Evolutionary conservation across 208 protist genomes (phyloP).

Genomic region (Leishmania tropica): DNA sequence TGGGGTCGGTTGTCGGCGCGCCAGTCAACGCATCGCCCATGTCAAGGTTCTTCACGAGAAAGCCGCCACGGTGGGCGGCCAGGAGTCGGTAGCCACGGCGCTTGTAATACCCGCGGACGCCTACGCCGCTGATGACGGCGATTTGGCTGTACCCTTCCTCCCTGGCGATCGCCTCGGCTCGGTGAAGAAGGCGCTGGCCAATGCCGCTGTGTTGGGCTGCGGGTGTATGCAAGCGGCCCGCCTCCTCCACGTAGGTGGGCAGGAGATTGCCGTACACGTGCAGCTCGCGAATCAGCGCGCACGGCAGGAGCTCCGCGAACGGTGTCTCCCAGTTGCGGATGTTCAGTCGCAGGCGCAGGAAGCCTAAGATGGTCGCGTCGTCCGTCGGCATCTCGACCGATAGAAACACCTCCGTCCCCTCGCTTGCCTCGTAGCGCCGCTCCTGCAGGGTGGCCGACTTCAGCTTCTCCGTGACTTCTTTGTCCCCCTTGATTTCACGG

Average conservation of each 20-base stretch:
- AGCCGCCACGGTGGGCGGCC: slow-evolving; percentile 47
- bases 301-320: slow-evolving; percentile 92
- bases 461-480: slow-evolving; percentile 45
- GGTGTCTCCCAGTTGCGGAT: slow-evolving; percentile 89
- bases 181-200: slow-evolving; percentile 95
- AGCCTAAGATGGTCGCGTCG: slow-evolving; percentile 76
- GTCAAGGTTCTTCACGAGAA: slow-evolving; percentile 65
- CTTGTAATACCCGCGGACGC: slow-evolving; percentile 97
- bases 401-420: slow-evolving; percentile 78
- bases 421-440: slow-evolving; percentile 68
- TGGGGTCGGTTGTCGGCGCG: neutral
- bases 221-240: slow-evolving; percentile 13
- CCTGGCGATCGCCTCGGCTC: slow-evolving; percentile 95
- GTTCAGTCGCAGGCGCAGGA: slow-evolving; percentile 75
- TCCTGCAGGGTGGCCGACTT: slow-evolving; percentile 48
- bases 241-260: slow-evolving; percentile 41
- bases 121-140: slow-evolving; percentile 98
- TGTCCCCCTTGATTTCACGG: slow-evolving; percentile 89
- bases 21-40: neutral
- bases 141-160: slow-evolving; percentile 91
- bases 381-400: slow-evolving; percentile 73
- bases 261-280: slow-evolving; percentile 95
- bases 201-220: slow-evolving; percentile 97
- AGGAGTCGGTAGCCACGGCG: slow-evolving; percentile 93
- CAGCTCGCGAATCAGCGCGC: slow-evolving; percentile 97